Conservation (phyloP, 352 stramenopile genomes). For the Thraustochytrium sp. region DNA sequence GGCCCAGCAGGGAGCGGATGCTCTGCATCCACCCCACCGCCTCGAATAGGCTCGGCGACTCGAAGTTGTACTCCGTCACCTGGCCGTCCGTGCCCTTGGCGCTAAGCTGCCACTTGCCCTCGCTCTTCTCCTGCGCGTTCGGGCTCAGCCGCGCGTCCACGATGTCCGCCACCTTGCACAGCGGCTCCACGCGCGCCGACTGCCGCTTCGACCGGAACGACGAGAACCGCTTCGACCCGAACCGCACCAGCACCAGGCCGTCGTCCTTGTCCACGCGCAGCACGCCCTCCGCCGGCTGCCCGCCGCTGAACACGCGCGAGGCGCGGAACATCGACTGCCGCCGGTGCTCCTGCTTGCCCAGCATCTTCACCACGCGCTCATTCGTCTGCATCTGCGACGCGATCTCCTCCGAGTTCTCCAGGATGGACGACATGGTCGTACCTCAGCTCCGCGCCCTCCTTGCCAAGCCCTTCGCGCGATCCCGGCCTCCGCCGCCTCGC, state of each 20-base stretch:
- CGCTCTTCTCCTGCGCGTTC: not conserved
- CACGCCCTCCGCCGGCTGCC: not conserved
- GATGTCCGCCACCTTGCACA: not conserved
- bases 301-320: not conserved
- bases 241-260: not conserved
- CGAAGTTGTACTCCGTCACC: not conserved
- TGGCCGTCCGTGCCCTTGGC: not conserved
- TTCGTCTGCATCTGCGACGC: not conserved
- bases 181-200: not conserved
- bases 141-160: not conserved
- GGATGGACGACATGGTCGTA: not conserved
- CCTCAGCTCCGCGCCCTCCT: not conserved
- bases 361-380: not conserved
- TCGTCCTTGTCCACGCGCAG: not conserved
- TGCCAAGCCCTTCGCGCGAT: no score
- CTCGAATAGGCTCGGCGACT: not conserved
- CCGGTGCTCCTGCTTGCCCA: not conserved
- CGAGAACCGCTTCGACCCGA: slow-evolving; percentile 14
- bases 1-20: not conserved
- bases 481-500: no score
- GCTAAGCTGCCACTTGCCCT: slow-evolving; percentile 21
- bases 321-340: not conserved
- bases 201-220: not conserved
- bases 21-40: slow-evolving; percentile 27
- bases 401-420: not conserved